phyloP scores from a whole-genome alignment of 1,284 basidiomycete species.

The Cutaneotrichosporon cavernicola region DNA sequence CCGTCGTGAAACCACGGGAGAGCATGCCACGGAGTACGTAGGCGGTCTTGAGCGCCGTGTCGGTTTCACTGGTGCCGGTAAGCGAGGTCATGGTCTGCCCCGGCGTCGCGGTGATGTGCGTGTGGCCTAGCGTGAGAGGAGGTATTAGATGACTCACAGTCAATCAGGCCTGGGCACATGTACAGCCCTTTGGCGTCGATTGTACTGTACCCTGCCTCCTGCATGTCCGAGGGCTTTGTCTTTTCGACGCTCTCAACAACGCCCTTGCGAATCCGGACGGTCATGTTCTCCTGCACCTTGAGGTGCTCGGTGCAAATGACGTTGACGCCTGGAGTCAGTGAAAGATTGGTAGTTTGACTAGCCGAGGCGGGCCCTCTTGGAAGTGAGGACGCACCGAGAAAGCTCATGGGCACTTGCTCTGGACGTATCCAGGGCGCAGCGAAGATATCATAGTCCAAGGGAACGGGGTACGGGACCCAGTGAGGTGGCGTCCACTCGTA shows the following conservation, averaged over 20 bases:
- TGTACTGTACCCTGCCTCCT: constrained; percentile 34
- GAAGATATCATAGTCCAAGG: constrained; percentile 29
- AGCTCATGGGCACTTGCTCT: constrained; percentile 32
- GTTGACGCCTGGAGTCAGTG: constrained; percentile 25
- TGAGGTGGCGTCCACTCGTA: constrained; percentile 36
- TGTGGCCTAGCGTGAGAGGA: constrained; percentile 52
- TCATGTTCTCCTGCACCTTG: constrained; percentile 32
- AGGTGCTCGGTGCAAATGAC: constrained; percentile 33
- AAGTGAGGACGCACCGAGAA: constrained; percentile 29
- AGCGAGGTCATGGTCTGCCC: constrained; percentile 30
- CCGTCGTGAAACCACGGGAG: constrained; percentile 57
- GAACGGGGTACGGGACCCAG: constrained; percentile 36
- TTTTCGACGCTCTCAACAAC: constrained; percentile 41
- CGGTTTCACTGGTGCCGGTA: constrained; percentile 37
- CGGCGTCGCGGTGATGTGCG: constrained; percentile 57
- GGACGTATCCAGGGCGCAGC: constrained; percentile 36
- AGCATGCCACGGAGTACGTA: constrained; percentile 56
- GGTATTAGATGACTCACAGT: constrained; percentile 26
- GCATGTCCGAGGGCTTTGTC: constrained; percentile 22
- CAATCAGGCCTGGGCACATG: constrained; percentile 52
- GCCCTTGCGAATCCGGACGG: constrained; percentile 49
- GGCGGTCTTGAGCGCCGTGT: constrained; percentile 52
- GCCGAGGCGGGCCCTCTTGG: no score
- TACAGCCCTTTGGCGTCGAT: constrained; percentile 52
- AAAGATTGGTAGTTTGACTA: no score